Evolutionary conservation across 2,329 filamentous ascomycete genomes (phyloP), one percentile per base, ranked within the genome.

Genomic region (Penicillium sp.): DNA sequence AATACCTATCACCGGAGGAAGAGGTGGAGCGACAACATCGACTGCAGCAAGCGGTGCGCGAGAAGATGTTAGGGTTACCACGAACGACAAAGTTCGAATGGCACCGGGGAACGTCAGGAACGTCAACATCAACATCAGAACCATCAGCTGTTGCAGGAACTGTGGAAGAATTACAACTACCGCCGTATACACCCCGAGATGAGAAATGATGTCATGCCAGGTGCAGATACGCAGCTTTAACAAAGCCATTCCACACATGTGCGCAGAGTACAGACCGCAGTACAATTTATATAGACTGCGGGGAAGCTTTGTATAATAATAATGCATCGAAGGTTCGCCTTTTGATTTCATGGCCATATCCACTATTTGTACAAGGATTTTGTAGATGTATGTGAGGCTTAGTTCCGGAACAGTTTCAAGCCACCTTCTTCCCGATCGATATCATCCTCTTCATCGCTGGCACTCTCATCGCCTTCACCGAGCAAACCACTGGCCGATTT

Each of bases 401-500:
- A 70, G 55, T 53, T 66, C n/a, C 70, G 62, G 57, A 73, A 73
- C 31, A 73, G 58, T 50, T 58, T 65, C 65, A 73, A 52, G 14
- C 70, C 70, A 53, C 68, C 66, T 61, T 73, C 69, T 52, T 69
- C 70, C 2, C 53, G 58, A 51, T 72, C 69, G 45, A 62, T 63
- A 22, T 67, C 69, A 43, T 63, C 67, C 41, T 71, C 69, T 26
- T 56, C 65, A 11, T 59, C 67, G 49, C 61, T 66, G n/a, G 12
- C 67, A 52, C 82, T 82, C 59, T 84, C 83, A 56, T 79, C 78
- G 6, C 73, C 76, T 66, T 90, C 88, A 43, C 83, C 80, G 53
- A 91, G 75, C 64, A 81, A 78, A 69, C 88, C 80, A 71, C 85
- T 87, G 67, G 88, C 86, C 45, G 71, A 72, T 54, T 66, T 70